Evolutionary conservation across 108 stramenopile genomes (phyloP).

Genomic region (Seminavis robusta): DNA sequence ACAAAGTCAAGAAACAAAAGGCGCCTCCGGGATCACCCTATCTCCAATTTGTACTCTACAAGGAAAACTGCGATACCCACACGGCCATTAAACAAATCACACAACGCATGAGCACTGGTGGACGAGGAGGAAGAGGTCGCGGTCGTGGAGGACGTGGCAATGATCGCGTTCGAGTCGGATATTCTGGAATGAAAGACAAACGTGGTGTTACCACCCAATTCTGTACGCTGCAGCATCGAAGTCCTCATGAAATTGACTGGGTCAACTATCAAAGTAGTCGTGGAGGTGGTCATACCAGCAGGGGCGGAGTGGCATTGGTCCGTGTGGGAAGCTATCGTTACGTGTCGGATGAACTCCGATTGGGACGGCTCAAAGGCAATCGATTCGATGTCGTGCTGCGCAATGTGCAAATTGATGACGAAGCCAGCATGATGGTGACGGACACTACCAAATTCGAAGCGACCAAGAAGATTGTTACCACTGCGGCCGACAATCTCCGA

Average conservation of each 20-base stretch:
- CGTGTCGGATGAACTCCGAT: conserved; percentile 50
- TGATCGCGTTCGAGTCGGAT: conserved; percentile 41
- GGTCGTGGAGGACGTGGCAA: conserved; percentile 20
- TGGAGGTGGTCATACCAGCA: conserved; percentile 58
- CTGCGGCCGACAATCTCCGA: conserved; percentile 49
- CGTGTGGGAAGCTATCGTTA: conserved; percentile 79
- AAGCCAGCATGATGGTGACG: background rate
- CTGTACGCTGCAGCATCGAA: conserved; percentile 44
- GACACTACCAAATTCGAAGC: background rate
- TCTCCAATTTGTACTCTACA: conserved; percentile 84
- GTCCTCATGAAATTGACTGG: conserved; percentile 20
- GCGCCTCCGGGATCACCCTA: conserved; percentile 25
- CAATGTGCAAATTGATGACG: conserved; percentile 40
- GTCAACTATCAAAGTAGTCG: conserved; percentile 3
- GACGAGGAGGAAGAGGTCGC: conserved; percentile 5
- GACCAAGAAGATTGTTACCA: conserved; percentile 12
- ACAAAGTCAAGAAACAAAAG: conserved; percentile 19
- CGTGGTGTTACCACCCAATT: conserved; percentile 87
- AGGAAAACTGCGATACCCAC: conserved; percentile 86
- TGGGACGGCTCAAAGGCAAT: conserved; percentile 83
- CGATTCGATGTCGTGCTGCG: conserved; percentile 85
- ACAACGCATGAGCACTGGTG: conserved; percentile 35
- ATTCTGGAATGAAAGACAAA: conserved; percentile 93
- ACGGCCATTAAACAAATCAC: conserved; percentile 72
- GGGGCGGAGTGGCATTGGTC: conserved; percentile 49